These are phyloP conservation scores for Mycocentrospora acerina DNA, from an alignment of 2,329 filamentous ascomycete species.

Conservation along the genomic window DNA sequence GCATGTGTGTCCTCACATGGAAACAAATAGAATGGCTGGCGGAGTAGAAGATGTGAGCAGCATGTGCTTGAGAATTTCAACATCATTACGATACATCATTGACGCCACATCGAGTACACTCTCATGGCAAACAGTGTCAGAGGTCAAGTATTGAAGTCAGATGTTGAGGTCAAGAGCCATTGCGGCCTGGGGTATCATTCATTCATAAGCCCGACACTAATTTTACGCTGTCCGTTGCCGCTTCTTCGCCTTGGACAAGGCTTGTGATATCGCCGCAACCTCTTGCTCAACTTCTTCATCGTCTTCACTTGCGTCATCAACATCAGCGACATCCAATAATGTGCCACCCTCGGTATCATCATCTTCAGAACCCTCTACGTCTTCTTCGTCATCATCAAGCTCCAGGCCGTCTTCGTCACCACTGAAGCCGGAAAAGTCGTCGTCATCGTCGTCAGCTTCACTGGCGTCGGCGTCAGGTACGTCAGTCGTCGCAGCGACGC, in stretches of 20 bases:
- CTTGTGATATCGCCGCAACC: slow-evolving; percentile 38
- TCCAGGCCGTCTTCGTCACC: slow-evolving; percentile 21
- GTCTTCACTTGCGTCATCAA: slow-evolving; percentile 24
- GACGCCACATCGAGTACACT: no score
- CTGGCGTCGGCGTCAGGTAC: slow-evolving; percentile 17
- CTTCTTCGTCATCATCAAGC: slow-evolving; percentile 23
- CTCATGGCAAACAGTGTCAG: no score
- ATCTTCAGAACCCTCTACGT: slow-evolving; percentile 20
- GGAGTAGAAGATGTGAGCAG: no score
- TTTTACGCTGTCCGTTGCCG: slow-evolving; percentile 24
- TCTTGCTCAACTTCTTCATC: slow-evolving; percentile 37
- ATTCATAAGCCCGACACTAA: slow-evolving; percentile 13
- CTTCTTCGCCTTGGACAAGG: slow-evolving; percentile 36
- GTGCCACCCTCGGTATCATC: slow-evolving; percentile 17
- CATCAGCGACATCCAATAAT: slow-evolving; percentile 10
- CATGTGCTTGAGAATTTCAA: no score
- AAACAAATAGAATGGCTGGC: no score
- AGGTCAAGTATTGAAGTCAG: no score
- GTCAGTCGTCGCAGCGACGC: slow-evolving; percentile 20
- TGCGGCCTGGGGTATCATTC: slow-evolving; percentile 28
- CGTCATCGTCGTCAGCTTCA: slow-evolving; percentile 20
- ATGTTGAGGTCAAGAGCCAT: no score
- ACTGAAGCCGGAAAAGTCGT: slow-evolving; percentile 38
- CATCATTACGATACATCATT: no score
- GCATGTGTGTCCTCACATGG: no score